phyloP scores from a whole-genome alignment of 768 basidiomycete species.

The Rhodotorula toruloides region DNA sequence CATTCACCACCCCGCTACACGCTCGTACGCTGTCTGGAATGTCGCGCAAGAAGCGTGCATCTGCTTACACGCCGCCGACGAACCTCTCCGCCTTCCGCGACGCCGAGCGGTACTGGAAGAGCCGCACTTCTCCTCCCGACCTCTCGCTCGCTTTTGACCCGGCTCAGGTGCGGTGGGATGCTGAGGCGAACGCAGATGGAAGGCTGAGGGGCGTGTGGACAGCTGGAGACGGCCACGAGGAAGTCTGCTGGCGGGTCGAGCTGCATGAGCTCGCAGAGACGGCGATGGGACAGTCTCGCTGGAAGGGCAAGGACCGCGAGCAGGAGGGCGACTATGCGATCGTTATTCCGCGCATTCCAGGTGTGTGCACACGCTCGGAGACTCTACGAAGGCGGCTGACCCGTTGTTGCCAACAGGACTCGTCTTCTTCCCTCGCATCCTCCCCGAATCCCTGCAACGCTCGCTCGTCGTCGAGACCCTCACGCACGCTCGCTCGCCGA shows the following conservation, averaged over 20 bases:
- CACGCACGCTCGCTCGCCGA: conserved; percentile 64
- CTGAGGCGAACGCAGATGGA: background rate
- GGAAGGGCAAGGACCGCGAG: conserved; percentile 33
- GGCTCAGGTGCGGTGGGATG: conserved; percentile 10
- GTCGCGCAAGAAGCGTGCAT: conserved; percentile 2
- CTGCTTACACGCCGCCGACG: background rate
- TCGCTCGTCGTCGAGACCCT: conserved; percentile 69
- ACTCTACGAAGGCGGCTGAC: background rate
- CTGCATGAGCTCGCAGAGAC: conserved; percentile 10
- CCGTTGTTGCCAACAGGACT: conserved; percentile 57
- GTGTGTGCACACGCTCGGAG: background rate
- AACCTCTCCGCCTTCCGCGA: conserved; percentile 19
- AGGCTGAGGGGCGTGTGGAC: conserved; percentile 10
- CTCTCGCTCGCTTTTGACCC: conserved; percentile 25
- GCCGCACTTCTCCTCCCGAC: background rate
- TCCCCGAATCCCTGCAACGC: conserved; percentile 62
- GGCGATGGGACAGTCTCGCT: conserved; percentile 24
- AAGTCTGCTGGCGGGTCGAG: conserved; percentile 15
- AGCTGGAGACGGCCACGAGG: background rate
- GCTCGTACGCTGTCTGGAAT: background rate
- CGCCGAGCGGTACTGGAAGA: conserved; percentile 31
- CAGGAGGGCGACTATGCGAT: conserved; percentile 21
- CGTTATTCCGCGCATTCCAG: conserved; percentile 27
- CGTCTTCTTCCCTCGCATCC: conserved; percentile 71
- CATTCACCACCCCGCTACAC: too few species aligned